These are phyloP conservation scores for Aspergillus brasiliensis DNA, from an alignment of 2,329 filamentous ascomycete genomes.

Conservation along the genomic window DNA sequence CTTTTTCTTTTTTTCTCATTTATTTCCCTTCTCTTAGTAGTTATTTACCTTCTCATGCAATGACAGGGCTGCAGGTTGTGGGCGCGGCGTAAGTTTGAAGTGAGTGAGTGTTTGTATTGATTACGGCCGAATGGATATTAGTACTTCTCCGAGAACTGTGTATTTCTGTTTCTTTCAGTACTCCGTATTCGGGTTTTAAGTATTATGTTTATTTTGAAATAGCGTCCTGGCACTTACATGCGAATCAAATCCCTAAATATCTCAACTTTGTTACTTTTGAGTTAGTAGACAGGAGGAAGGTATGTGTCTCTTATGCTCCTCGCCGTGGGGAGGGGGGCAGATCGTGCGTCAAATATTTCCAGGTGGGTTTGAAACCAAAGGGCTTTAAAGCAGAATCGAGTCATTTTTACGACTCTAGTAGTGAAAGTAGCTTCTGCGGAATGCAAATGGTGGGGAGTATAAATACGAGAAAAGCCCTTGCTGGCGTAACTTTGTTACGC, in stretches of 20 bases:
- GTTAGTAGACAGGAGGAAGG: not conserved
- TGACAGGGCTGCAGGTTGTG: slow-evolving; percentile 20
- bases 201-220: too few relatives aligned
- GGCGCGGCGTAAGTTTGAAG: not conserved
- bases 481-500: not conserved
- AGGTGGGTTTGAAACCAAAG: too few relatives aligned
- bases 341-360: not conserved
- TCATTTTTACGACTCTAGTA: not conserved
- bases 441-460: slow-evolving; percentile 3
- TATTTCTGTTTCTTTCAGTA: not conserved
- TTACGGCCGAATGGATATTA: not conserved
- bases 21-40: too few relatives aligned
- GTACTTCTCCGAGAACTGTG: not conserved
- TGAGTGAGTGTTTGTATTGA: not conserved
- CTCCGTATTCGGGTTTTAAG: too few relatives aligned
- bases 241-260: too few relatives aligned
- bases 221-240: too few relatives aligned
- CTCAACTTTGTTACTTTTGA: not conserved
- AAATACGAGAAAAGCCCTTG: slow-evolving; percentile 9
- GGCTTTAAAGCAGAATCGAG: too few relatives aligned
- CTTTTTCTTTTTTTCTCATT: too few relatives aligned
- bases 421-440: not conserved
- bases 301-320: not conserved
- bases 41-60: slow-evolving; percentile 13
- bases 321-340: not conserved